Conservation (phyloP, 2,329 filamentous ascomycete genomes). For the Kalmusia sp. region DNA sequence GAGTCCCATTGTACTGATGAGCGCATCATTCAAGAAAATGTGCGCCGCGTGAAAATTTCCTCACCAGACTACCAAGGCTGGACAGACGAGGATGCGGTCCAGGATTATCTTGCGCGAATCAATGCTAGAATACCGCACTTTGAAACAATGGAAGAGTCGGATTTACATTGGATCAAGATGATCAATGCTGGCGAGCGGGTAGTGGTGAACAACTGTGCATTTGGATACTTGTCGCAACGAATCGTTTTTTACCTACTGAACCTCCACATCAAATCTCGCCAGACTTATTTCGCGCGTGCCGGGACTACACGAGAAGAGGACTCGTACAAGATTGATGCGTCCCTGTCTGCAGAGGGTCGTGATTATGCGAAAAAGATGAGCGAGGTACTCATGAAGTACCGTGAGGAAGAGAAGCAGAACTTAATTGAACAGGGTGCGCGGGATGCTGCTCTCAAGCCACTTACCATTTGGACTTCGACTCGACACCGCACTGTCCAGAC, state of each 20-base stretch:
- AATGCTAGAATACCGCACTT: constrained; percentile 93
- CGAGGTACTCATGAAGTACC: constrained; percentile 80
- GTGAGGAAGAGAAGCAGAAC: constrained; percentile 78
- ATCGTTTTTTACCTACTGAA: constrained; percentile 99
- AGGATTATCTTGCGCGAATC: constrained; percentile 89
- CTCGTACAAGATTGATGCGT: constrained; percentile 89
- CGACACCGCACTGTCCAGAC: constrained; percentile 90
- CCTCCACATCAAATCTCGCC: constrained; percentile 92
- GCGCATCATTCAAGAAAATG: constrained; percentile 93
- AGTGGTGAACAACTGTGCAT: constrained; percentile 95
- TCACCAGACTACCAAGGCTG: constrained; percentile 96
- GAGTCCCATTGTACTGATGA: constrained; percentile 96
- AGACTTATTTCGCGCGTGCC: constrained; percentile 89
- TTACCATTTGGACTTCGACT: constrained; percentile 96
- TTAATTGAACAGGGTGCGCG: constrained; percentile 72
- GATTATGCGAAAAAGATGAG: constrained; percentile 75
- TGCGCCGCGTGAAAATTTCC: constrained; percentile 95
- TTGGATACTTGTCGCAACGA: constrained; percentile 93
- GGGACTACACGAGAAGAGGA: constrained; percentile 88
- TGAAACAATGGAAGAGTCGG: constrained; percentile 92
- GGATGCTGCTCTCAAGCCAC: constrained; percentile 74
- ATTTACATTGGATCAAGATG: constrained; percentile 99
- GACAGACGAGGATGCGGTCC: constrained; percentile 89
- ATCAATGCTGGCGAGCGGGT: constrained; percentile 95
- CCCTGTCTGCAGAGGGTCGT: constrained; percentile 78